A percentile compares a stretch with the other conserved stretches of the same genome.
These are phyloP conservation scores for Acorus calamus DNA, from an alignment of 106 monocot genomes.

Conservation along the genomic window DNA sequence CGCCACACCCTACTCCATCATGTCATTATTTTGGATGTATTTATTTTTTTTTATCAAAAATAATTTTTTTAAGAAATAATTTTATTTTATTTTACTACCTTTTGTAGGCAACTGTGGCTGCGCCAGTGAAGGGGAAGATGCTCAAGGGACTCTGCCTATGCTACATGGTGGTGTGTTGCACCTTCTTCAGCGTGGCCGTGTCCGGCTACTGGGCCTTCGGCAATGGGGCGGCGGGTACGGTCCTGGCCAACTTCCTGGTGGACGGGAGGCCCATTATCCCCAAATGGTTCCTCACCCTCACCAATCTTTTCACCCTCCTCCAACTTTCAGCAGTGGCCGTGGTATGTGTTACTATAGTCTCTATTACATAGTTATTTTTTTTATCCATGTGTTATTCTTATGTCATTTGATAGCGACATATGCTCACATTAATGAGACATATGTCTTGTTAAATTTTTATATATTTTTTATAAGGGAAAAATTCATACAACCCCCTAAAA, in stretches of 20 bases:
- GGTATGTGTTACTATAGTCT: background rate
- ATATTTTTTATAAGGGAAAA: too few relatives aligned
- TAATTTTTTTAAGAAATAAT: too few relatives aligned
- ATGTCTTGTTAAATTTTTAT: too few relatives aligned
- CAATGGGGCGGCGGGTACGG: background rate
- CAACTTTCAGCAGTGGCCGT: background rate
- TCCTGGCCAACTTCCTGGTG: conserved; percentile 2
- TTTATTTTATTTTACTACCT: background rate
- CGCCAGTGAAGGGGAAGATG: conserved; percentile 7
- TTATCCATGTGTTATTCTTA: too few relatives aligned
- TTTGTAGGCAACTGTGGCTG: conserved; percentile 2
- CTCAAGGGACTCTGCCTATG: conserved; percentile 5
- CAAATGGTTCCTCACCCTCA: background rate
- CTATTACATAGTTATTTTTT: too few relatives aligned
- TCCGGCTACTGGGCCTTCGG: conserved; percentile 11
- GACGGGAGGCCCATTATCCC: background rate
- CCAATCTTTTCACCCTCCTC: conserved; percentile 9
- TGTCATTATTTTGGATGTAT: too few relatives aligned
- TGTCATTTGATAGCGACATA: too few relatives aligned
- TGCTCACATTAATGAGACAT: too few relatives aligned
- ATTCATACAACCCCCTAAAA: too few relatives aligned
- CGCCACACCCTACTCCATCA: too few relatives aligned
- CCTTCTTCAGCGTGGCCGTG: conserved; percentile 5
- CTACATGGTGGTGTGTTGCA: background rate
- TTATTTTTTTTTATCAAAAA: too few relatives aligned